These are phyloP conservation scores for Globisporangium splendens DNA, from an alignment of 352 stramenopile genomes.

Conservation along the genomic window DNA sequence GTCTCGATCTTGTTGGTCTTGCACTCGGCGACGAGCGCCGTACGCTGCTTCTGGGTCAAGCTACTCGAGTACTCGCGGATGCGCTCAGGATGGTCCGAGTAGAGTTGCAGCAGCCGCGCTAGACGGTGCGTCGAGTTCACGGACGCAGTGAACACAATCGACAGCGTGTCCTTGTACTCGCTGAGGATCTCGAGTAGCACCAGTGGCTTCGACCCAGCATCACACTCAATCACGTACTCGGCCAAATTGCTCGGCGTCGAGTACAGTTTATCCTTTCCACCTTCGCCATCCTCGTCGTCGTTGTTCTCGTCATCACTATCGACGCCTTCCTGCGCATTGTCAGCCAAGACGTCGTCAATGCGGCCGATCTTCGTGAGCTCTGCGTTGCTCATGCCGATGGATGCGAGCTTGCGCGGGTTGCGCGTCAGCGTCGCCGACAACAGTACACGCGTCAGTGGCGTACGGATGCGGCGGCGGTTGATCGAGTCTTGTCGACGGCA, in stretches of 20 bases:
- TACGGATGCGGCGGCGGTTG: constrained; percentile 73
- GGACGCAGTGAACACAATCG: constrained; percentile 96
- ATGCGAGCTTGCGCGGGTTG: constrained; percentile 95
- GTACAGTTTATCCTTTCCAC: constrained; percentile 56
- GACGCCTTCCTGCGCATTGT: constrained; percentile 59
- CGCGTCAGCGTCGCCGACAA: constrained; percentile 97
- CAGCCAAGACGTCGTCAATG: constrained; percentile 52
- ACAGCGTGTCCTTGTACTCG: constrained; percentile 64
- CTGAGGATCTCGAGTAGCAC: constrained; percentile 92
- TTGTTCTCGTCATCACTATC: constrained; percentile 28
- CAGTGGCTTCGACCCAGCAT: constrained; percentile 93
- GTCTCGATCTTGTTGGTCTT: constrained; percentile 61
- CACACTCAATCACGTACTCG: constrained; percentile 92
- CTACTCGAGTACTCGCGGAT: constrained; percentile 82
- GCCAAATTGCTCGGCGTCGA: constrained; percentile 72
- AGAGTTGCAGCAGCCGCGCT: constrained; percentile 92
- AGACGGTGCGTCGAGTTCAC: constrained; percentile 96
- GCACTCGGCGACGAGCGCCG: constrained; percentile 72
- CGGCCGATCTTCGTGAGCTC: constrained; percentile 89
- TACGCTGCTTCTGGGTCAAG: constrained; percentile 79
- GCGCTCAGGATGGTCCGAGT: constrained; percentile 42
- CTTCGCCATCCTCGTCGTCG: constrained; percentile 18
- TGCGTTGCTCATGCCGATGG: constrained; percentile 93
- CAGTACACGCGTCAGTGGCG: constrained; percentile 92
- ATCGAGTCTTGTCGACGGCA: constrained; percentile 75